Base-by-base conservation (phyloP, 768 basidiomycete genomes). In the Infundibulicybe gibba region DNA sequence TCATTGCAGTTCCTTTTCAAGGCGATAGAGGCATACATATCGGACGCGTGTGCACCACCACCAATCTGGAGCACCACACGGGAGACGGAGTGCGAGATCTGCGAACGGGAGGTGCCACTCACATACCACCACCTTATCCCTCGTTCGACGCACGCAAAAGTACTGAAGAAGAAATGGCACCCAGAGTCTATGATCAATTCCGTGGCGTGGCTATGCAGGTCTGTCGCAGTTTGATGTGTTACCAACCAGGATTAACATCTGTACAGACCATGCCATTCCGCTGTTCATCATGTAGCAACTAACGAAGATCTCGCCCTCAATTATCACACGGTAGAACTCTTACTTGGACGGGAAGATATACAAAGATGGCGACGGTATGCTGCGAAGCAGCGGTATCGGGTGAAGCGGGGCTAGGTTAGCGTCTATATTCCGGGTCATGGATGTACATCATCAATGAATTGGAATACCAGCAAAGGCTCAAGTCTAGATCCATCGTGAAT, bases 71-170 rank as follows among this genome's bases (percentile, higher is more conserved):
- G 66, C 11, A 62, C 67, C 11, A 82, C 81, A 17, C 68, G 80
- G 6, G 71, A 74, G 20, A 64, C 51, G 14, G 75, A 75, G 52
- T 83, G 81, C 63, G 79, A 81, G 63, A 76, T 84, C 19, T 84
- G 81, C 57, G 70, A 71, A 51, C 68, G 80, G n/a, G 69, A 67
- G 43, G 70, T 80, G 2, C 76, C 75, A 10, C 61, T 82, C 55
- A 82, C 80, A 15, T 83, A 81, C 54, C 80, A 82, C 57, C 80
- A 82, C 49, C 69, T 83, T 25, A 78, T 83, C 39, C 80, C 80
- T 2, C 69, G 76, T 20, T 72, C 74, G 16, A 69, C 62, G 14
- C 80, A 84, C 49, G 62, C 67, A 2, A 82, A 79, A 57, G 78
- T 65, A n/a, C 52, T 76, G 34, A 81, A 79, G 67, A 75, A 72